Evolutionary conservation across 495 filamentous ascomycete species (phyloP).

Genomic region (Trichoderma orchidacearum): DNA sequence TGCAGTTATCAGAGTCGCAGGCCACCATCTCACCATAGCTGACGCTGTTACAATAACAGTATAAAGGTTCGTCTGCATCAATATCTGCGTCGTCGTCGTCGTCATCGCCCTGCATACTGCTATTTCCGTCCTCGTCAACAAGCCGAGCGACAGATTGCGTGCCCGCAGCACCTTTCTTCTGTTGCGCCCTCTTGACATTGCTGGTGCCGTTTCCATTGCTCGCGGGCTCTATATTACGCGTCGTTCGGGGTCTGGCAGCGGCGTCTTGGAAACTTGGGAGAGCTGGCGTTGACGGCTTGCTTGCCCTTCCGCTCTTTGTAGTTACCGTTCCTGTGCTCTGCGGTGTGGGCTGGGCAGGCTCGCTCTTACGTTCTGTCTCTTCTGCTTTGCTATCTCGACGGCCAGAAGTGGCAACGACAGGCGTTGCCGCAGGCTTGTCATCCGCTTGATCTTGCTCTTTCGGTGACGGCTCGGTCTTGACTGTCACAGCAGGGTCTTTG

Average conservation of each 20-base stretch:
- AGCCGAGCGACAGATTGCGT: slow-evolving; percentile 23
- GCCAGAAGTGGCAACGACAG: slow-evolving; percentile 8
- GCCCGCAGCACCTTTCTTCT: slow-evolving; percentile 51
- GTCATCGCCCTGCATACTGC: slow-evolving; percentile 20
- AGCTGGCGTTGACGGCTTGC: slow-evolving; percentile 51
- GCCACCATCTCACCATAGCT: slow-evolving; percentile 97
- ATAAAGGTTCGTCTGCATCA: slow-evolving; percentile 71
- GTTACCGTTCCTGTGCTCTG: slow-evolving; percentile 19
- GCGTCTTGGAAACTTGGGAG: slow-evolving; percentile 36
- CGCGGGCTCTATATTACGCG: slow-evolving; percentile 13
- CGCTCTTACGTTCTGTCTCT: slow-evolving; percentile 17
- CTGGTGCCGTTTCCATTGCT: slow-evolving; percentile 6
- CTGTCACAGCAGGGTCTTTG: slow-evolving; percentile 21
- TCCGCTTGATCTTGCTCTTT: slow-evolving; percentile 7
- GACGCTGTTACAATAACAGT: slow-evolving; percentile 87
- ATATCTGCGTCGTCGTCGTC: slow-evolving; percentile 54
- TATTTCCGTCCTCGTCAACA: slow-evolving; percentile 19
- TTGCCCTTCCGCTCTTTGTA: slow-evolving; percentile 42
- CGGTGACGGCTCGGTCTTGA: slow-evolving; percentile 19
- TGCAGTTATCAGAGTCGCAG: slow-evolving; percentile 82
- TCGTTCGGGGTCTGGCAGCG: slow-evolving; percentile 16
- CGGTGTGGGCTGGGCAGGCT: slow-evolving; percentile 15
- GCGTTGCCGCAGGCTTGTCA: not conserved
- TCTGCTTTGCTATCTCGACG: slow-evolving; percentile 21
- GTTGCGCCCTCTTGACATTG: slow-evolving; percentile 43